Evolutionary conservation across 768 basidiomycete species (phyloP).

Genomic region (Tubosaeta brunneosetosa): DNA sequence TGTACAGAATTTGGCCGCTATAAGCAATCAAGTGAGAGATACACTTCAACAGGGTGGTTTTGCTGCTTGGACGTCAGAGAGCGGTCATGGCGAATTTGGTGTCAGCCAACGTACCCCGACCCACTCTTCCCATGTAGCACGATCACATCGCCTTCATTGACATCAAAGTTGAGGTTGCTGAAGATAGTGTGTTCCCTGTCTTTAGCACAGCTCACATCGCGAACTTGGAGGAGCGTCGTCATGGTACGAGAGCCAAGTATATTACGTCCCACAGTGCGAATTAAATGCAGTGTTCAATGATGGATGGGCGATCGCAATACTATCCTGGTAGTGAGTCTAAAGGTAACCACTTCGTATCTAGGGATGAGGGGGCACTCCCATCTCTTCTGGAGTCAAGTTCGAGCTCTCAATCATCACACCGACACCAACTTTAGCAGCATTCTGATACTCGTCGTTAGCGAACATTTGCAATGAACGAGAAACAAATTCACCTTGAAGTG

Average conservation of each 20-base stretch:
- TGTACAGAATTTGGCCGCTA: slow-evolving; percentile 56
- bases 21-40: slow-evolving; percentile 76
- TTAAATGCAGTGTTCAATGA: slow-evolving; percentile 2
- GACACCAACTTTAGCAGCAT: slow-evolving; percentile 89
- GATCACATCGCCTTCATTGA: slow-evolving; percentile 71
- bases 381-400: slow-evolving; percentile 76
- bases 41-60: slow-evolving; percentile 80
- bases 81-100: not conserved
- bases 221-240: slow-evolving; percentile 45
- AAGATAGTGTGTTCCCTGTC: slow-evolving; percentile 51
- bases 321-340: slow-evolving; percentile 26
- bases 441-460: slow-evolving; percentile 42
- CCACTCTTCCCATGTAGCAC: slow-evolving; percentile 80
- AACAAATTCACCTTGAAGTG: slow-evolving; percentile 79
- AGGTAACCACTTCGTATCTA: slow-evolving; percentile 32
- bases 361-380: slow-evolving; percentile 57
- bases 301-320: slow-evolving; percentile 16
- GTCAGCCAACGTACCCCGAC: slow-evolving; percentile 45
- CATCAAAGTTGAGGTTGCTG: slow-evolving; percentile 51
- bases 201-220: slow-evolving; percentile 45
- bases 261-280: slow-evolving; percentile 16
- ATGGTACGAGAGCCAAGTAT: not conserved
- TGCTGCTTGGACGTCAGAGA: slow-evolving; percentile 31
- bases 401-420: slow-evolving; percentile 97
- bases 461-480: not conserved